Base-by-base conservation (phyloP, 129 eudicot species). In the Arctium minus region DNA sequence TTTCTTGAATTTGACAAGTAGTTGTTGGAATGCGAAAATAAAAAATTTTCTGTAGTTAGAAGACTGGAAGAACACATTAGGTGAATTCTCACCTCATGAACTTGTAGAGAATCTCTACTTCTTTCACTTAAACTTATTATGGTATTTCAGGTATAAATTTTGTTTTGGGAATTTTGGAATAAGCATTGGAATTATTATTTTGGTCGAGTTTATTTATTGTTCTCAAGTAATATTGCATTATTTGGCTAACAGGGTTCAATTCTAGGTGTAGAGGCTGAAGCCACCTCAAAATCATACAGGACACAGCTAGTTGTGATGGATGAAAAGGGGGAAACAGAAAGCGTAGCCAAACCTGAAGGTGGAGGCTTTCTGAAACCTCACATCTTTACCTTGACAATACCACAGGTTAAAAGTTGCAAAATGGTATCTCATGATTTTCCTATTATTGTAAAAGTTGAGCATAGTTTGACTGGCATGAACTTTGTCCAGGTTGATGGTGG, bases 201-300 rank as follows among this genome's bases (percentile, higher is more conserved):
- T 53, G 30, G 17, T 69, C 17, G 11, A 77, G 4, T 67, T 53
- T 29, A 4, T 70, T 50, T 74, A 60, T 67, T 37, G 71, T 42
- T 50, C 85, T 81, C 78, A 90, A 77, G 86, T 86, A 86, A 86
- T 83, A 64, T 46, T 80, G 71, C 69, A 75, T 81, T 79, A 82
- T 87, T 81, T 87, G 86, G 87, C 93, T 92, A 92, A 89, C 90
- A 92, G 93, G 93, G 93, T 88, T 92, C 97, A 83, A 89, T 92
- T 92, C 93, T 92, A 92, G 97, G 97, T 92, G 84, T 88, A 73
- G 89, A 92, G 78, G 93, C 80, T 80, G 88, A 92, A 30, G 76
- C 86, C 27, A 84, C 86, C 67, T 81, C 82, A 50, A 89, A 88
- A 62, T 86, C 89, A 68, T 92, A 92, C 82, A 83, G 44, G 42